Evolutionary conservation across 805 yeast species (phyloP), one percentile per base, ranked within the genome.

Genomic region (Schwanniomyces occidentalis): DNA sequence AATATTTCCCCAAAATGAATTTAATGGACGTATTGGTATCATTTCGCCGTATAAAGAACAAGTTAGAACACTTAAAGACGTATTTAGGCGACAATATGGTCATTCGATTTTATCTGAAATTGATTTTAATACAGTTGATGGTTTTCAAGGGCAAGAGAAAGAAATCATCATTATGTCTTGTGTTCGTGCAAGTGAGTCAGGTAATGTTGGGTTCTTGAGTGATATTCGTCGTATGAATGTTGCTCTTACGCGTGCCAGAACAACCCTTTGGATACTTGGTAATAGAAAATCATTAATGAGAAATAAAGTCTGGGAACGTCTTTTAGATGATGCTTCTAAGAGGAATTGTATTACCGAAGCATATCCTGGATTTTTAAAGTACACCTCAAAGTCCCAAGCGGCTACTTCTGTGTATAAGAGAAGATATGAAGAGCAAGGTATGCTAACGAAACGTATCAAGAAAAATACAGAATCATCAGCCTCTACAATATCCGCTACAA

Each of bases 151-250:
- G 36, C 98, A 93, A 60, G 99, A 93, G 55, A 93, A 91, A 58
- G 97, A 91, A 44, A 78, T 93, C 30, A 87, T 93, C 42, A 76
- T 93, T 31, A 82, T 93, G 71, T 89, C 98, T 0, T 91, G 98
- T 76, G 99, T 93, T 4, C 76, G 99, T 50, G 96, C 98, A 0
- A 69, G 73, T 41, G 83, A 80, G 30, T 68, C 75, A 9, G 75
- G 72, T 6, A 64, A 73, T 16, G 87, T 91, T 40, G 99, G 98
- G 12, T 93, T 93, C 62, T 72, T 93, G 56, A 82, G 84, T 30
- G 99, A 93, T 61, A 74, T 82, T 24, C 75, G 99, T 44, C 85
- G 99, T 67, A 87, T 93, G 96, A 93, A 93, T 59, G 99, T 93
- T 35, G 98, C 96, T 0, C 64, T 93, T 23, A 91, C 98, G 1